Base-by-base conservation (phyloP, 305 asterid species). In the Fraxinus angustifolia region DNA sequence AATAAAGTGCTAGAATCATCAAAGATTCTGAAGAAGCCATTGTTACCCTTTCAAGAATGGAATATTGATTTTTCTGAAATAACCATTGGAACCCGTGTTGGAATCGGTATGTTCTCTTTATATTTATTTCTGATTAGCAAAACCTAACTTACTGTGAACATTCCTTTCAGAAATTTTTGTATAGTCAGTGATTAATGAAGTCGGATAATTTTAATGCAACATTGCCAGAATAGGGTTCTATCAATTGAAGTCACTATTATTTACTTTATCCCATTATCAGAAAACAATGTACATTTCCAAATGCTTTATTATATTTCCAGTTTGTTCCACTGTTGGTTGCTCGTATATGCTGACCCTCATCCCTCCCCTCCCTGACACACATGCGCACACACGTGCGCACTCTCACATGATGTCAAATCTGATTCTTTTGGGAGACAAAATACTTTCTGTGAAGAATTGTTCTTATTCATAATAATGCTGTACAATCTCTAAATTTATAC, bases 11-110 rank as follows among this genome's bases (percentile, higher is more conserved):
- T 94, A 36, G 97, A 92, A 84, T 90, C 94, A 19, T 88, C 97
- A 8, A 91, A 88, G 91, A 89, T 93, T 86, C 85, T 88, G 82
- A 89, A 87, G 88, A 90, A 88, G 89, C 97, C 96, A 76, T 83
- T 94, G 87, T 88, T 94, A 78, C 97, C 97, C 38, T 94, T 85
- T 40, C 84, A 89, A 85, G 98, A 91, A 87, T 94, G 98, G 98
- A 91, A 93, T 83, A 93, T 94, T 35, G 97, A 94, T 87, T 90
- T 89, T 83, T 91, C 97, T 21, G 98, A 94, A 87, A 71, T 93
- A 77, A 86, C 92, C 80, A 91, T 91, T 31, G 97, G 98, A 84
- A 86, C 88, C 81, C 98, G 98, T 33, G 95, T 94, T 48, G 97
- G 98, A 84, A 94, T 94, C 50, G 98, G 98, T 94, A 91, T 75